Base-by-base conservation (phyloP, 768 basidiomycete species). In the Hygrocybe coccinea region DNA sequence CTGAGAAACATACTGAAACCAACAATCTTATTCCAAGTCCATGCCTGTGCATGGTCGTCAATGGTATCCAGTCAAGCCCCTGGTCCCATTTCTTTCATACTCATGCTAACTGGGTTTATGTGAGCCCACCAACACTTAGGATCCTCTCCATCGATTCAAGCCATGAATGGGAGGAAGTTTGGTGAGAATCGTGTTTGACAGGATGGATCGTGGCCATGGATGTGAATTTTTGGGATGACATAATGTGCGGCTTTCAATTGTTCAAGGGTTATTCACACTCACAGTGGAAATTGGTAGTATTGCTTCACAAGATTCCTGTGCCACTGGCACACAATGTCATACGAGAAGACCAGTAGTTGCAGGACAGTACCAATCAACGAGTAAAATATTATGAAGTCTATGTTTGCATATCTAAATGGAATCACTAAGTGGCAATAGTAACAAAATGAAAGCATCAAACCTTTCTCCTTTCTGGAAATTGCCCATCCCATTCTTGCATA, bases 381-480 rank as follows among this genome's bases (percentile, higher is more conserved):
- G 3, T 22, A 61, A 6, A 58, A 55, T 36, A 64, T 47, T 24
- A 70, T 49, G 39, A 64, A 71, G 39, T 70, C 69, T 60, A 70
- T 69, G 46, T 70, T 69, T 0, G 62, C 63, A 41, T 69, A 70
- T 36, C 68, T 69, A 39, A 2, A 14, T 38, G 29, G 21, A 15
- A 49, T n/a, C 36, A 21, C 33, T 22, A 14, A 25, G 24, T 17
- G 17, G 46, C 19, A 41, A 44, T 5, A 34, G 29, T 15, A 34
- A 44, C 19, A 11, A 58, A 8, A 45, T 38, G 11, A 36, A 34
- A 17, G 36, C 34, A 10, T 12, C 60, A 38, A 58, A 71, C 71
- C 62, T 34, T 59, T 73, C 71, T 0, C 72, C 72, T 46, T 66
- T 66, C 46, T 74, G 72, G 0, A 74, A 56, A 58, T 72, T 68